A percentile compares a stretch with the other conserved stretches of the same genome.
Conservation (phyloP, 345 rosid species). For the Citrus sinensis region DVS_A1.0 CM039163.1:49337501-49338000, state of each 20-base stretch:
- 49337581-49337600: slow-evolving; percentile 49
- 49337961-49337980: slow-evolving; percentile 33
- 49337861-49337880: slow-evolving; percentile 36
- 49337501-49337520: background rate
- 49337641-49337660: slow-evolving; percentile 48
- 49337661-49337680: slow-evolving; percentile 36
- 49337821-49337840: slow-evolving; percentile 32
- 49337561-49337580: slow-evolving; percentile 40
- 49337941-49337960: slow-evolving; percentile 54
- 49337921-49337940: slow-evolving; percentile 68
- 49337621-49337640: slow-evolving; percentile 30
- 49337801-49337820: slow-evolving; percentile 20
- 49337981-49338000: slow-evolving; percentile 12
- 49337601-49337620: slow-evolving; percentile 25
- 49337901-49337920: slow-evolving; percentile 77
- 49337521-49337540: slow-evolving; percentile 39
- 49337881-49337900: slow-evolving; percentile 30
- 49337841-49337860: slow-evolving; percentile 35
- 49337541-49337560: slow-evolving; percentile 29
- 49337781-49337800: slow-evolving; percentile 34
- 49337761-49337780: slow-evolving; percentile 61
- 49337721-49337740: slow-evolving; percentile 28
- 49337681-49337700: slow-evolving; percentile 6
- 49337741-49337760: slow-evolving; percentile 89
- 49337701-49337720: slow-evolving; percentile 2